Evolutionary conservation across 768 basidiomycete genomes (phyloP).

Genomic region (Boletus tomentosulus): DNA sequence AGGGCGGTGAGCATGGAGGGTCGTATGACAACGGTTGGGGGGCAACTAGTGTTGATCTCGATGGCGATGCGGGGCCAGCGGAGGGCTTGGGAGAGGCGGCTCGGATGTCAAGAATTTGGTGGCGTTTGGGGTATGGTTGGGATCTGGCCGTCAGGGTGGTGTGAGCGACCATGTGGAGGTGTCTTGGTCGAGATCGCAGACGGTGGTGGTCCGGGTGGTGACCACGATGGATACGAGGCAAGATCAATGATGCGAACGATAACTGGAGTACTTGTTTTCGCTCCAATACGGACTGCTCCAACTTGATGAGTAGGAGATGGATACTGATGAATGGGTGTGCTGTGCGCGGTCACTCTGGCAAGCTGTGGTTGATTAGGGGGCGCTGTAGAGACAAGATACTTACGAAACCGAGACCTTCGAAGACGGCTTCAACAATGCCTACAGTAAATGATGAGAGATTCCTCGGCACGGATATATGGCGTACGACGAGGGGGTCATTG

Average conservation of each 20-base stretch:
- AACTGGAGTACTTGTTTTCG: conserved; percentile 89
- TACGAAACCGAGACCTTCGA: conserved; percentile 95
- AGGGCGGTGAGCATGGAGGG: conserved; percentile 47
- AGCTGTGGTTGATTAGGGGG: conserved; percentile 51
- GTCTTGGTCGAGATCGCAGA: conserved; percentile 40
- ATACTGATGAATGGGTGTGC: conserved; percentile 75
- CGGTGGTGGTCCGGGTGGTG: conserved; percentile 24
- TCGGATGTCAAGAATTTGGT: conserved; percentile 54
- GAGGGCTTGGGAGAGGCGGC: conserved; percentile 53
- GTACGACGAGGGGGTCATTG: conserved; percentile 90
- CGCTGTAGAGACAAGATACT: conserved; percentile 32
- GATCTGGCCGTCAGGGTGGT: conserved; percentile 42
- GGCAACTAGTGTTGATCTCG: conserved; percentile 65
- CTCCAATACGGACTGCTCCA: conserved; percentile 89
- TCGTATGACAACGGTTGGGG: conserved; percentile 61
- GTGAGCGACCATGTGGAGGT: conserved; percentile 12
- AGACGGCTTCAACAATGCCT: conserved; percentile 93
- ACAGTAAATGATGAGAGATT: conserved; percentile 97
- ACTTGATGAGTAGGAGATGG: conserved; percentile 92
- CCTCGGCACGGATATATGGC: conserved; percentile 88
- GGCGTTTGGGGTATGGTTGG: conserved; percentile 37
- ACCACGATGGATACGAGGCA: conserved; percentile 40
- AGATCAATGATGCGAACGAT: conserved; percentile 6
- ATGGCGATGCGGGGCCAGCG: conserved; percentile 58
- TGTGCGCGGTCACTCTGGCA: conserved; percentile 93